Evolutionary conservation across 2,329 filamentous ascomycete genomes (phyloP).

Genomic region (Cadophora gregata): DNA sequence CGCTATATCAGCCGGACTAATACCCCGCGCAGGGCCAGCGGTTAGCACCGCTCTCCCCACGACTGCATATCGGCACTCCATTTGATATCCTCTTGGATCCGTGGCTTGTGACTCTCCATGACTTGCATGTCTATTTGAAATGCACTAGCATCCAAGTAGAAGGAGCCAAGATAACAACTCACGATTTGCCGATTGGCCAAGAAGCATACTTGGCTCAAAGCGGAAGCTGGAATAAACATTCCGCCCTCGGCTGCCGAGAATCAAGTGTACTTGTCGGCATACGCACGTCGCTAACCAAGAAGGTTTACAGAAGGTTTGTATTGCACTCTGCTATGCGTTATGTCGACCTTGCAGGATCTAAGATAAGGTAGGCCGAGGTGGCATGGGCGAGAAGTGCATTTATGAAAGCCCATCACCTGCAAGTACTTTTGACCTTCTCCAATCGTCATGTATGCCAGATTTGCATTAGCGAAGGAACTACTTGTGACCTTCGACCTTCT

Average conservation of each 20-base stretch:
- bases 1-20: too few species aligned
- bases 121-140: not conserved
- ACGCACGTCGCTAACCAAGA: not conserved
- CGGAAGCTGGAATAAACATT: constrained; percentile 12
- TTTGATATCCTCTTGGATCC: not conserved
- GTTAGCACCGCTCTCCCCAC: not conserved
- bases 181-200: constrained; percentile 5
- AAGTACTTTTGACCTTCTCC: not conserved
- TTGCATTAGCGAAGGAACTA: not conserved
- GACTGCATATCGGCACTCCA: not conserved
- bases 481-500: not conserved
- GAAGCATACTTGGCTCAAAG: not conserved
- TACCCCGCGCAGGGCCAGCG: constrained; percentile 7
- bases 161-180: constrained; percentile 5
- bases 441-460: not conserved
- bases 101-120: not conserved
- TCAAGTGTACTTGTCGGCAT: constrained; percentile 11
- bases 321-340: not conserved
- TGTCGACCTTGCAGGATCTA: not conserved
- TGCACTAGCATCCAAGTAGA: constrained; percentile 1
- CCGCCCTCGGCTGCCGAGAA: constrained; percentile 14
- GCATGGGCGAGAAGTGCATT: constrained; percentile 13
- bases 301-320: not conserved
- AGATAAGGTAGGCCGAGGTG: constrained; percentile 8
- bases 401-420: not conserved